These are phyloP conservation scores for Phlegmacium glaucopus DNA, from an alignment of 768 basidiomycete genomes.

Conservation along the genomic window DNA sequence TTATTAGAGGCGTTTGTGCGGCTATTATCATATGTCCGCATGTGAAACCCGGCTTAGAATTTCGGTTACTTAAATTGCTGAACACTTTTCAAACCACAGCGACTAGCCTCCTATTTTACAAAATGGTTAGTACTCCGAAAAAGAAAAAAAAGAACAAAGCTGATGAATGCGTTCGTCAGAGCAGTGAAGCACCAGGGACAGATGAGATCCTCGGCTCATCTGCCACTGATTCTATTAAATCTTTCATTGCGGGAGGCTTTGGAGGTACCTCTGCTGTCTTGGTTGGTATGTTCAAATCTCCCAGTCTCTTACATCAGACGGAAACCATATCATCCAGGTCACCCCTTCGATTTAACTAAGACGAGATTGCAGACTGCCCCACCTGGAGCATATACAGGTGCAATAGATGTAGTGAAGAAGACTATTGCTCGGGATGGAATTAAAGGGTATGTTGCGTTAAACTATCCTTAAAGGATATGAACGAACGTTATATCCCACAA, in stretches of 20 bases:
- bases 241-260: constrained; percentile 91
- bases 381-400: constrained; percentile 86
- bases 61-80: background rate
- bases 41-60: no score
- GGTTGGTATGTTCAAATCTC: constrained; percentile 61
- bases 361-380: constrained; percentile 93
- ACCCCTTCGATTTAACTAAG: constrained; percentile 97
- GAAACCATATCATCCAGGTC: constrained; percentile 48
- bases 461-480: background rate
- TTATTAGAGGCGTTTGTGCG: no score
- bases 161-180: constrained; percentile 16
- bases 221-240: constrained; percentile 53
- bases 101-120: background rate
- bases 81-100: background rate
- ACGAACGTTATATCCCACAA: background rate
- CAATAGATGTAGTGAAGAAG: constrained; percentile 90
- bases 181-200: constrained; percentile 32
- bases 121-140: constrained; percentile 16
- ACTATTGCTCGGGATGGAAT: constrained; percentile 89
- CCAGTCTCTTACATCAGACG: background rate
- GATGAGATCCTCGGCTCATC: constrained; percentile 39
- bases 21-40: no score
- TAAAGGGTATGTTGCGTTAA: constrained; percentile 56
- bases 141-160: no score
- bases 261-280: constrained; percentile 87